Evolutionary conservation across 1,284 basidiomycete genomes (phyloP).

Genomic region (Cutaneotrichosporon spelunceum): DNA sequence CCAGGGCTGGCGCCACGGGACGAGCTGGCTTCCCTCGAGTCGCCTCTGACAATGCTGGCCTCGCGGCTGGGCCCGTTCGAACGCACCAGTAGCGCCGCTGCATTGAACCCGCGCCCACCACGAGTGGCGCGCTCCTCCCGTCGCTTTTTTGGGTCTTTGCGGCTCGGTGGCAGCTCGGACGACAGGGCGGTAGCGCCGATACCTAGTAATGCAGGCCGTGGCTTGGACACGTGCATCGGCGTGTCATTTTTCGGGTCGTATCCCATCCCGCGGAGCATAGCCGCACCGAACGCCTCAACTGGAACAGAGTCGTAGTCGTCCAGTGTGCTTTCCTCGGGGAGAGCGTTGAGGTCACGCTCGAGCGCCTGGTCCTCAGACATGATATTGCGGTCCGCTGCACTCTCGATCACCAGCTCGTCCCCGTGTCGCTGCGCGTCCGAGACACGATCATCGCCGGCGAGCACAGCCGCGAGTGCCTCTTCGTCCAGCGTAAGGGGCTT

Average conservation of each 20-base stretch:
- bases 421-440: slow-evolving; percentile 41
- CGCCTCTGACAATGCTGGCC: slow-evolving; percentile 2
- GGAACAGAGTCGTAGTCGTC: slow-evolving; percentile 89
- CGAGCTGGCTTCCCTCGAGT: slow-evolving; percentile 17
- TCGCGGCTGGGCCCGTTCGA: neutral
- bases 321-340: slow-evolving; percentile 60
- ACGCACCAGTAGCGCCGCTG: slow-evolving; percentile 38
- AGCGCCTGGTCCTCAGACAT: slow-evolving; percentile 68
- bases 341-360: slow-evolving; percentile 69
- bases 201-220: slow-evolving; percentile 77
- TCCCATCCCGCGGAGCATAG: slow-evolving; percentile 93
- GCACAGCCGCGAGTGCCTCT: slow-evolving; percentile 42
- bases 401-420: slow-evolving; percentile 27
- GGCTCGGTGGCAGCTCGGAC: slow-evolving; percentile 31
- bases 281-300: slow-evolving; percentile 87
- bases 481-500: slow-evolving; percentile 36
- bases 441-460: slow-evolving; percentile 47
- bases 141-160: slow-evolving; percentile 28
- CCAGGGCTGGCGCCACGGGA: slow-evolving; percentile 20
- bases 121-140: slow-evolving; percentile 33
- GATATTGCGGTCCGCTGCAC: slow-evolving; percentile 52
- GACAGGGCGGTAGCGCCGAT: slow-evolving; percentile 74
- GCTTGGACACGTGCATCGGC: slow-evolving; percentile 71
- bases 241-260: slow-evolving; percentile 68
- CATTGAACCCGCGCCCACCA: slow-evolving; percentile 45